A percentile compares a stretch with the other conserved stretches of the same genome.
Evolutionary conservation across 2,329 filamentous ascomycete species (phyloP).

Genomic region (Microsporum audouinii): DNA sequence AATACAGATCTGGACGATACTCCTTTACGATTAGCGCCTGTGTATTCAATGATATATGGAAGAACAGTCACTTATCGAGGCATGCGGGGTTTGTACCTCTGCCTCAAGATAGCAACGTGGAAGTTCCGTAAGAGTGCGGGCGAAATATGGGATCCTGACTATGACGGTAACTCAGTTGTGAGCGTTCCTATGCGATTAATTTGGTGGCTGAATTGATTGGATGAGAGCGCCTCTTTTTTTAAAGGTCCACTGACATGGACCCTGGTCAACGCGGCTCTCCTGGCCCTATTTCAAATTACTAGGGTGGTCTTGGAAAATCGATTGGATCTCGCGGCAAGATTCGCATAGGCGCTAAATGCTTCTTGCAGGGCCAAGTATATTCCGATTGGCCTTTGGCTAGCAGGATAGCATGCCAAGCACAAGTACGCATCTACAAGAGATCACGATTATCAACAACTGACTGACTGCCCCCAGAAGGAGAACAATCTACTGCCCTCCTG

Average conservation of each 20-base stretch:
- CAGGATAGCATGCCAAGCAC: neutral
- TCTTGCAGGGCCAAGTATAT: neutral
- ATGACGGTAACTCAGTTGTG: neutral
- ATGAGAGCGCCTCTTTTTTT: constrained; percentile 11
- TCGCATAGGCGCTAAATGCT: constrained; percentile 24
- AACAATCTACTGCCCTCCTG: neutral
- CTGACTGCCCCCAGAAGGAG: neutral
- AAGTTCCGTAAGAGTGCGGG: neutral
- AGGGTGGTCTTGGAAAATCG: constrained; percentile 22
- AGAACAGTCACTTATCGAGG: neutral
- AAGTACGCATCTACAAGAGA: constrained; percentile 21
- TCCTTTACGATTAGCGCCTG: neutral
- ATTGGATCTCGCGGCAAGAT: constrained; percentile 31
- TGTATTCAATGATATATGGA: neutral
- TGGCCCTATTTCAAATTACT: constrained; percentile 20
- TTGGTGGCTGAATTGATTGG: constrained; percentile 33
- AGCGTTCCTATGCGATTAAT: constrained; percentile 5
- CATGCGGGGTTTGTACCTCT: neutral
- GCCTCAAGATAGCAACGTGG: neutral
- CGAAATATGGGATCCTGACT: neutral
- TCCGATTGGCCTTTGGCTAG: neutral
- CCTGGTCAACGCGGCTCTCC: constrained; percentile 17
- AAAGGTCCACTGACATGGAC: neutral
- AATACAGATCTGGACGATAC: neutral
- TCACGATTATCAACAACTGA: constrained; percentile 24